Evolutionary conservation across 192 early-diverging fungal species (phyloP).

Genomic region (Mortierella claussenii): DNA sequence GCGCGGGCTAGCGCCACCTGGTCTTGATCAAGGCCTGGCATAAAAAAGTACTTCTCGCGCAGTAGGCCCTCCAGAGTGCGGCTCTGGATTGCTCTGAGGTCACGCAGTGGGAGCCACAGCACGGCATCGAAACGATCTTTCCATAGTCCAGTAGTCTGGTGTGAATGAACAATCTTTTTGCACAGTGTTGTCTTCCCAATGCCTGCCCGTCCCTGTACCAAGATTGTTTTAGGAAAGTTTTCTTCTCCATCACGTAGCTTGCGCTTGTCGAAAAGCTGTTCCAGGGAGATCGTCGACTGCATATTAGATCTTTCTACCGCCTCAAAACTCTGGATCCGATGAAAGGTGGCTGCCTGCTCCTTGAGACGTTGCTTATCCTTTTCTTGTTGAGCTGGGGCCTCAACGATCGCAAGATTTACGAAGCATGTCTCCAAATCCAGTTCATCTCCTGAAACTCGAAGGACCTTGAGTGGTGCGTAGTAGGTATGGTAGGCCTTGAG

Average conservation of each 20-base stretch:
- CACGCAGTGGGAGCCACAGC: conserved; percentile 24
- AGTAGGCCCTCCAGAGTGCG: background rate
- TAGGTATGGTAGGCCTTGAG: conserved; percentile 3
- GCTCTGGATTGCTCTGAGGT: background rate
- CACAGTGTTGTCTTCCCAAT: conserved; percentile 34
- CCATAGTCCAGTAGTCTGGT: conserved; percentile 13
- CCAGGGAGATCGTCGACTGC: conserved; percentile 1
- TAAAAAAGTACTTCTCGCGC: background rate
- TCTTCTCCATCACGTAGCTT: conserved; percentile 13
- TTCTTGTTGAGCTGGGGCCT: conserved; percentile 1
- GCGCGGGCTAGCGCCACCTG: background rate
- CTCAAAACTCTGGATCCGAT: conserved; percentile 13
- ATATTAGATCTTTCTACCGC: background rate
- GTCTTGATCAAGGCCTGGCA: background rate
- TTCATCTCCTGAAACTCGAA: conserved; percentile 10
- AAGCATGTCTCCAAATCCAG: conserved; percentile 10
- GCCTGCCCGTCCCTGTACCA: conserved; percentile 28
- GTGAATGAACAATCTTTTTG: conserved; percentile 19
- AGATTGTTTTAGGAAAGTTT: conserved; percentile 10
- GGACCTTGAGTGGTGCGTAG: conserved; percentile 10
- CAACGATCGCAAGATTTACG: conserved; percentile 21
- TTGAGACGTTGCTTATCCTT: conserved; percentile 10
- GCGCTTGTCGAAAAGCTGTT: conserved; percentile 13
- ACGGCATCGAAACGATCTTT: conserved; percentile 15
- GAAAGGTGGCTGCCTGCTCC: conserved; percentile 9